These are phyloP conservation scores for Fusarium sp. DNA, from an alignment of 2,329 filamentous ascomycete genomes.

Conservation along the genomic window DNA sequence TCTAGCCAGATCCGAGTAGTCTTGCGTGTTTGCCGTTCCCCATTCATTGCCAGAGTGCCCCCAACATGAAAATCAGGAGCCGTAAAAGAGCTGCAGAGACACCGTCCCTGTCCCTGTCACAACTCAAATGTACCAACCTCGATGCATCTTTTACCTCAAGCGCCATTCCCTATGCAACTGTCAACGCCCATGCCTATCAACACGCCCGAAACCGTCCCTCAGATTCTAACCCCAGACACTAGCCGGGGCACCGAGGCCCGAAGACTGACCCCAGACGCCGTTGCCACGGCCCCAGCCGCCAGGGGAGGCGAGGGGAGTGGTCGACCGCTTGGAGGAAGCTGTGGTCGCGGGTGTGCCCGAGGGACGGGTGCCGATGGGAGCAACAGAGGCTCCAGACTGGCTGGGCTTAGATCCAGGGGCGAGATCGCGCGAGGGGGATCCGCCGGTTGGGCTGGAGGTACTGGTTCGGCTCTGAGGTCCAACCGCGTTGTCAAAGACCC, in stretches of 20 bases:
- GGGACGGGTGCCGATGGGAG: slow-evolving; percentile 93
- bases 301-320: slow-evolving; percentile 92
- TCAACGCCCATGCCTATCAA: slow-evolving; percentile 28
- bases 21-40: slow-evolving; percentile 22
- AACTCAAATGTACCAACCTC: slow-evolving; percentile 36
- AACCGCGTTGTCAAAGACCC: slow-evolving; percentile 70
- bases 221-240: slow-evolving; percentile 86
- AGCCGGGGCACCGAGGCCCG: slow-evolving; percentile 85
- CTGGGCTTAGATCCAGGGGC: slow-evolving; percentile 65
- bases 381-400: slow-evolving; percentile 74
- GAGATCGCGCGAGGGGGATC: slow-evolving; percentile 79
- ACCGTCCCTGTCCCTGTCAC: neutral
- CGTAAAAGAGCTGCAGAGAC: slow-evolving; percentile 13
- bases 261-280: slow-evolving; percentile 87
- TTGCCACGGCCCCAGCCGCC: slow-evolving; percentile 84
- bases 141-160: slow-evolving; percentile 41
- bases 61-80: slow-evolving; percentile 16
- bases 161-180: slow-evolving; percentile 45
- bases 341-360: slow-evolving; percentile 65
- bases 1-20: slow-evolving; percentile 36
- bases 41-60: slow-evolving; percentile 13
- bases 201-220: slow-evolving; percentile 2
- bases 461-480: slow-evolving; percentile 78
- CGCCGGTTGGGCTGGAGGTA: slow-evolving; percentile 83
- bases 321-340: slow-evolving; percentile 79